Evolutionary conservation across 148 eudicot species (phyloP).

Genomic region (Vaccinium vitisidaea): DNA sequence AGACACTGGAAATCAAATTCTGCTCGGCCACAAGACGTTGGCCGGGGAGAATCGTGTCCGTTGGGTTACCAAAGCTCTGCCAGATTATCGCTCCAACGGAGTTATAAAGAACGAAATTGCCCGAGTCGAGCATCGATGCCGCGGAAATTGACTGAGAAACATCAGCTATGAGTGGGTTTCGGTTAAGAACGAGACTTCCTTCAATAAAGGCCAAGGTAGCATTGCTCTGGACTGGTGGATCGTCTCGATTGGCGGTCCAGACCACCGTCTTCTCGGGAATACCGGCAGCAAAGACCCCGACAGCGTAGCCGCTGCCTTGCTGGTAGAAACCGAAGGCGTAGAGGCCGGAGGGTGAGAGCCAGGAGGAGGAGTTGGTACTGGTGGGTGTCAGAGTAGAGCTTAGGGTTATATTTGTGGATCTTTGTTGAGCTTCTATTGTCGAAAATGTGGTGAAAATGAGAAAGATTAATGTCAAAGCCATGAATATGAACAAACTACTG

Average conservation of each 20-base stretch:
- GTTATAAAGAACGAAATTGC: slow-evolving; percentile 40
- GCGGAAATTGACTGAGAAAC: neutral
- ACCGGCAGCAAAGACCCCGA: slow-evolving; percentile 17
- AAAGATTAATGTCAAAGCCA: neutral
- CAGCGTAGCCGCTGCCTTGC: slow-evolving; percentile 18
- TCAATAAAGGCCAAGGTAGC: neutral
- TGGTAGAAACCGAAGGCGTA: slow-evolving; percentile 32
- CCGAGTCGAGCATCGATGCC: slow-evolving; percentile 26
- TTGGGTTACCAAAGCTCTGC: slow-evolving; percentile 40
- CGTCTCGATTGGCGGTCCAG: slow-evolving; percentile 26
- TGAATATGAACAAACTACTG: neutral
- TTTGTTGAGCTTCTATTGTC: neutral
- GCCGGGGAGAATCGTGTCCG: slow-evolving; percentile 29
- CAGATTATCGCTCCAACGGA: slow-evolving; percentile 10
- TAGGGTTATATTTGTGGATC: neutral
- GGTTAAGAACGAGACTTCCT: slow-evolving; percentile 7
- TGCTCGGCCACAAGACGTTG: slow-evolving; percentile 3
- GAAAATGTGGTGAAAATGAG: neutral
- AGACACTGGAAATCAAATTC: slow-evolving; percentile 14
- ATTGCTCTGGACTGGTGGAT: neutral
- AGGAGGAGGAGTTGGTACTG: neutral
- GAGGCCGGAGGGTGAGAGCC: slow-evolving; percentile 23
- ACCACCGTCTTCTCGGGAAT: slow-evolving; percentile 20
- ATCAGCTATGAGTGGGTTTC: neutral
- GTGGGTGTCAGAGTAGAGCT: slow-evolving; percentile 17